These are phyloP conservation scores for Leonotis leonurus DNA, from an alignment of 257 asterid genomes.

Conservation along the genomic window DNA sequence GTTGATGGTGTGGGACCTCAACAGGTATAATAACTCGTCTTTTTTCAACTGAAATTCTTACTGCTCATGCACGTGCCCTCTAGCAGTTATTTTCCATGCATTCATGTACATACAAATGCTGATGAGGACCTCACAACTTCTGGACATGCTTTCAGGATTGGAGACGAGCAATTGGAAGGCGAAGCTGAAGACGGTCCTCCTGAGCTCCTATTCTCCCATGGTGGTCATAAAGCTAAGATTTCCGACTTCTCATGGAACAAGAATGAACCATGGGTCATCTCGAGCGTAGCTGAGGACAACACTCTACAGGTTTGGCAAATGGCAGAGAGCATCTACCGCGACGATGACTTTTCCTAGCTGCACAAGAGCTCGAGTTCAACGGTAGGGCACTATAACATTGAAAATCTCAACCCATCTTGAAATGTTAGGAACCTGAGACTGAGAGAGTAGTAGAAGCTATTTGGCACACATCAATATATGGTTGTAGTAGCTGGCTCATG, in stretches of 20 bases:
- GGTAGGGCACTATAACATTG: background rate
- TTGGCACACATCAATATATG: background rate
- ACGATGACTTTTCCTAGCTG: conserved; percentile 35
- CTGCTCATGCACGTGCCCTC: background rate
- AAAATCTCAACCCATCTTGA: background rate
- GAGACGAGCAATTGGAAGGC: conserved; percentile 96
- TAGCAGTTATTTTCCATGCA: background rate
- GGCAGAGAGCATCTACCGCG: conserved; percentile 81
- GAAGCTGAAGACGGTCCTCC: conserved; percentile 99
- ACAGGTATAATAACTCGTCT: conserved; percentile 40
- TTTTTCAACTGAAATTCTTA: background rate
- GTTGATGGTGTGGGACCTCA: conserved; percentile 94
- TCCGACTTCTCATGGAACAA: conserved; percentile 95
- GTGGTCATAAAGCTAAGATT: conserved; percentile 90
- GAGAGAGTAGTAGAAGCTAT: background rate
- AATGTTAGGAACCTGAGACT: background rate
- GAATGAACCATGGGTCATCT: conserved; percentile 78
- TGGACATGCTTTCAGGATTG: conserved; percentile 47
- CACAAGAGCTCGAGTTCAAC: background rate
- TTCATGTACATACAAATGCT: background rate
- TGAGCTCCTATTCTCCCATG: conserved; percentile 92
- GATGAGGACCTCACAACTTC: background rate
- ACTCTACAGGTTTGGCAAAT: conserved; percentile 87
- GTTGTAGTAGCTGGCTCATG: background rate
- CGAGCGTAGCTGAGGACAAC: conserved; percentile 95